Evolutionary conservation across 495 filamentous ascomycete species (phyloP).

Genomic region (Hapsidospora chrysogenum): DNA sequence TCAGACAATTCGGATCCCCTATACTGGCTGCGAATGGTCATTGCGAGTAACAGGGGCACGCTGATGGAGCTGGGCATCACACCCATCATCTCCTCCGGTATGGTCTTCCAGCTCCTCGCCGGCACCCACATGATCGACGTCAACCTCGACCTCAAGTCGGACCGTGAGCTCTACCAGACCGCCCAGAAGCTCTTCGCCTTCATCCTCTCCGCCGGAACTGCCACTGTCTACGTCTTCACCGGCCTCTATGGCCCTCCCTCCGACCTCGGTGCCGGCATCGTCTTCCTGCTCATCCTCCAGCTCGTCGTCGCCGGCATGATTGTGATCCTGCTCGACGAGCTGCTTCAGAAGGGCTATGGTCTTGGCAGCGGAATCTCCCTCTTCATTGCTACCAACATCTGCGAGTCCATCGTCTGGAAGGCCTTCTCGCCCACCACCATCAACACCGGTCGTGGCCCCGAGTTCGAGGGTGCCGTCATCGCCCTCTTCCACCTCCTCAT

Average conservation of each 20-base stretch:
- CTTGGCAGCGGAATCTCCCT: conserved; percentile 96
- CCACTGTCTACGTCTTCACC: conserved; percentile 91
- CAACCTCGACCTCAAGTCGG: conserved; percentile 97
- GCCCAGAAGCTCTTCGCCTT: conserved; percentile 99
- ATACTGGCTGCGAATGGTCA: conserved; percentile 99
- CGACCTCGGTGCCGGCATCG: conserved; percentile 93
- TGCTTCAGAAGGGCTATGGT: conserved; percentile 98
- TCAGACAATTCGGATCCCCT: conserved; percentile 94
- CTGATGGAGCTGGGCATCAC: conserved; percentile 99
- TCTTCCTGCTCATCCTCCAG: conserved; percentile 92
- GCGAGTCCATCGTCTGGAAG: conserved; percentile 99
- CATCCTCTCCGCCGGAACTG: conserved; percentile 92
- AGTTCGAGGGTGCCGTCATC: conserved; percentile 98
- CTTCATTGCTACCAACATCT: conserved; percentile 99
- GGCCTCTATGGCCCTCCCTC: conserved; percentile 94
- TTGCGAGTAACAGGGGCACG: conserved; percentile 97
- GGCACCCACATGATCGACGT: conserved; percentile 99
- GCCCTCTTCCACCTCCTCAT: conserved; percentile 95
- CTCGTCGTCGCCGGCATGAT: conserved; percentile 92
- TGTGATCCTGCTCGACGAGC: conserved; percentile 97
- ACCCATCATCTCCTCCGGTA: conserved; percentile 97
- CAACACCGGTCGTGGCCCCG: conserved; percentile 96
- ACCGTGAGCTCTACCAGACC: conserved; percentile 98
- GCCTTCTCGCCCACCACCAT: conserved; percentile 98
- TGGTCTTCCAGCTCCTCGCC: conserved; percentile 99